Evolutionary conservation across 176 grass and related monocot genomes (phyloP).

Genomic region (Cocos nucifera): DNA sequence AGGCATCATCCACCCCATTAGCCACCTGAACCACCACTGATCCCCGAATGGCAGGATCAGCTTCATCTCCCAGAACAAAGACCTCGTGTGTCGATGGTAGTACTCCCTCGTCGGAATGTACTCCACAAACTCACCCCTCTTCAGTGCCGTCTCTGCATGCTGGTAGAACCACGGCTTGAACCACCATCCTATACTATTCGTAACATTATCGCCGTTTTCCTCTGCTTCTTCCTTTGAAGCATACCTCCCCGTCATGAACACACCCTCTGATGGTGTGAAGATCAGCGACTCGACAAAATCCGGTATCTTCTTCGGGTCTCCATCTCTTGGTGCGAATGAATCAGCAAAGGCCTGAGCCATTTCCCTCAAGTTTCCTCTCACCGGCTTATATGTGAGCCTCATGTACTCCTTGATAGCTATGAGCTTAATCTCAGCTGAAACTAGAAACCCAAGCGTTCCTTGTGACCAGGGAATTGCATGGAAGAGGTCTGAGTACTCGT

Average conservation of each 20-base stretch:
- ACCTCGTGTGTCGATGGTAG: constrained; percentile 88
- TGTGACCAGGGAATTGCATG: constrained; percentile 3
- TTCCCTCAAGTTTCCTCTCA: not conserved
- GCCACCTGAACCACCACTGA: constrained; percentile 93
- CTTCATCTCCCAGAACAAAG: constrained; percentile 92
- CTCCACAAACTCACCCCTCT: constrained; percentile 83
- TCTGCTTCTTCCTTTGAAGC: constrained; percentile 90
- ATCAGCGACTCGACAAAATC: constrained; percentile 93
- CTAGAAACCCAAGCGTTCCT: not conserved
- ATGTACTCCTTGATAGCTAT: not conserved
- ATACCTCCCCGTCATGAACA: constrained; percentile 87
- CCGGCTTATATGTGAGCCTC: not conserved
- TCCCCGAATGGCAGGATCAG: constrained; percentile 80
- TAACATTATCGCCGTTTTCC: constrained; percentile 72
- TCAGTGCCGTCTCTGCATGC: constrained; percentile 68
- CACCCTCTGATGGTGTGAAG: constrained; percentile 53
- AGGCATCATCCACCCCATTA: constrained; percentile 85
- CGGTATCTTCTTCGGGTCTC: constrained; percentile 66
- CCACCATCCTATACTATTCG: constrained; percentile 83
- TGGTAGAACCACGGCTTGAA: constrained; percentile 98
- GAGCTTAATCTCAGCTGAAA: constrained; percentile 1
- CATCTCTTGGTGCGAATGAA: constrained; percentile 28
- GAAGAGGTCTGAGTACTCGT: constrained; percentile 1
- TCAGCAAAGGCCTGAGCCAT: not conserved
- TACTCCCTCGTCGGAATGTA: constrained; percentile 91